Evolutionary conservation across 371 early-diverging fungal genomes (phyloP), one percentile per base, ranked within the genome.

Genomic region (Saksenaea oblongispora): DNA sequence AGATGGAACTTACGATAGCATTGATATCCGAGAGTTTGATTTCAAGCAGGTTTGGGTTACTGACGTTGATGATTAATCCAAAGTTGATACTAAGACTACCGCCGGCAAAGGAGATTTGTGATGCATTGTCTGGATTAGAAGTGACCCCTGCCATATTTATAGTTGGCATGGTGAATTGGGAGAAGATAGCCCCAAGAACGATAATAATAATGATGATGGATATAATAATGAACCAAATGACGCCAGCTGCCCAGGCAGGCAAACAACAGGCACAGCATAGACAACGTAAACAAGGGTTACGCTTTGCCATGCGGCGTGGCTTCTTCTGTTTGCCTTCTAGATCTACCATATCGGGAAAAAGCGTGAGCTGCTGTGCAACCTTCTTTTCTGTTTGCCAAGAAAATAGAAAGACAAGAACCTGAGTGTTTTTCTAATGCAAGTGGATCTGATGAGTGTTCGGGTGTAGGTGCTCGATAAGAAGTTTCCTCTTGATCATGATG

Each of bases 201-300:
- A 75, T 59, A 8, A 80, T 42, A 11, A 71, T 67, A 41, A 78
- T 78, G 11, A 78, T 69, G 34, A 78, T 76, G 24, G 63, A 62
- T 14, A 78, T 70, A 14, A 80, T 70, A 56, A 80, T 67, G 37
- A 74, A 71, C 78, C 78, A 80, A 2, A 76, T 4, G n/a, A 78
- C 67, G 36, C 66, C 61, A 0, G 74, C 57, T 14, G 74, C 78
- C 81, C 81, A 80, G 0, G 61, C 61, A 1, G 81, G 81, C 28
- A 80, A 62, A 61, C 79, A 74, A 26, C 81, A 80, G 13, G 76
- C 74, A 65, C 81, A 80, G 54, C 80, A 80, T 4, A 71, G 42
- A 28, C 72, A 80, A 27, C 78, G 68, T 34, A 62, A 39, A 59
- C 79, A 79, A 4, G 72, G 34, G 57, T 72, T 70, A 39, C 76